phyloP scores from a whole-genome alignment of 352 stramenopile species.

The Blastocystis sp. region DNA sequence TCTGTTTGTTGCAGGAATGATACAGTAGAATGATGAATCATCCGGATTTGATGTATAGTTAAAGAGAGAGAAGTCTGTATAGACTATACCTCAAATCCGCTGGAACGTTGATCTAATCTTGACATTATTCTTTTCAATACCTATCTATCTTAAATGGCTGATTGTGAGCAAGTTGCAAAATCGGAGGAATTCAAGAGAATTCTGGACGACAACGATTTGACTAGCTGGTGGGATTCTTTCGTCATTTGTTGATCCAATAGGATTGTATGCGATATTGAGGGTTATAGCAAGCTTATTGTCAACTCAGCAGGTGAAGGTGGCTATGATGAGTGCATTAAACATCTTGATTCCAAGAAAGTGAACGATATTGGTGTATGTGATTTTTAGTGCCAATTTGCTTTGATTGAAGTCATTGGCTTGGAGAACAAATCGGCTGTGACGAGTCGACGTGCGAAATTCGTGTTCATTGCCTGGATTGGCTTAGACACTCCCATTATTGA shows the following conservation, averaged over 20 bases:
- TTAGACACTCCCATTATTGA: conserved; percentile 37
- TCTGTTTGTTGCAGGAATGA: too few species aligned
- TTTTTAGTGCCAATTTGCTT: conserved; percentile 38
- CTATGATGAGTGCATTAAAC: conserved; percentile 59
- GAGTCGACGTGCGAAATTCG: conserved; percentile 51
- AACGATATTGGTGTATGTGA: not conserved
- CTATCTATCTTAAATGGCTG: conserved; percentile 10
- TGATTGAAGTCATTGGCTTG: conserved; percentile 51
- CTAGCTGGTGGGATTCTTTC: conserved; percentile 10
- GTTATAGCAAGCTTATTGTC: conserved; percentile 29
- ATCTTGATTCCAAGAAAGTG: conserved; percentile 38
- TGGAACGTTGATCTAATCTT: conserved; percentile 18
- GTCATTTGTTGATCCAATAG: not conserved
- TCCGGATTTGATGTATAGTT: too few species aligned
- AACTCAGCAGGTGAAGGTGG: conserved; percentile 39
- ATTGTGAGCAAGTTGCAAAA: conserved; percentile 19
- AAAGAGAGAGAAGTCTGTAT: too few species aligned
- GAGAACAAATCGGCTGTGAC: conserved; percentile 46
- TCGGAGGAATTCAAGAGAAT: conserved; percentile 44
- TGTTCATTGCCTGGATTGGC: conserved; percentile 57
- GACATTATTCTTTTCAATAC: conserved; percentile 9
- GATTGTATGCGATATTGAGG: conserved; percentile 57
- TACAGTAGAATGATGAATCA: not conserved
- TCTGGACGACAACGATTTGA: conserved; percentile 59
- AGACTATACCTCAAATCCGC: conserved; percentile 50